phyloP scores from a whole-genome alignment of 1,284 basidiomycete genomes.

The Sporisorium iseilematis-ciliati region DNA sequence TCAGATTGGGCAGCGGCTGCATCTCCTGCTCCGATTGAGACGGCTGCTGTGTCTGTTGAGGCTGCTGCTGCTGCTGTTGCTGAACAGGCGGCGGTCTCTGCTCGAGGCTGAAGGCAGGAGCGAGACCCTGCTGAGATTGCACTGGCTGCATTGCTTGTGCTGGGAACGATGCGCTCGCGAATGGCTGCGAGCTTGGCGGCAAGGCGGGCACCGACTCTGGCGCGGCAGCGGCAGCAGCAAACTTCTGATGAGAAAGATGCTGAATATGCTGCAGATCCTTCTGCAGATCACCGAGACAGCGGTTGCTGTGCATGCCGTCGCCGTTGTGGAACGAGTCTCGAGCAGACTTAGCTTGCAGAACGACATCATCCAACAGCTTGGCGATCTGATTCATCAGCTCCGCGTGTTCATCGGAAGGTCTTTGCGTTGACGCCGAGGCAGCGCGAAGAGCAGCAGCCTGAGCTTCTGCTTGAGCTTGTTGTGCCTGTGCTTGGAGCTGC shows the following conservation, averaged over 20 bases:
- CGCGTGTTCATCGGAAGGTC: slow-evolving; percentile 20
- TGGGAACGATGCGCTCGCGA: slow-evolving; percentile 15
- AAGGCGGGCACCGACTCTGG: slow-evolving; percentile 4
- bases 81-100: slow-evolving; percentile 10
- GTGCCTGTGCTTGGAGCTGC: slow-evolving; percentile 30
- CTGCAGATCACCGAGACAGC: slow-evolving; percentile 58
- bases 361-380: slow-evolving; percentile 54
- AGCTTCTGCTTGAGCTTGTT: slow-evolving; percentile 36
- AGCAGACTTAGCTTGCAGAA: slow-evolving; percentile 55
- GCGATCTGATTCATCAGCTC: slow-evolving; percentile 56
- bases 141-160: slow-evolving; percentile 14
- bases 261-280: slow-evolving; percentile 56
- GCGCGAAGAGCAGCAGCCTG: slow-evolving; percentile 34
- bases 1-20: slow-evolving; percentile 18
- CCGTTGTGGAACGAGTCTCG: slow-evolving; percentile 58
- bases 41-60: slow-evolving; percentile 8
- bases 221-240: slow-evolving; percentile 24
- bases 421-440: slow-evolving; percentile 29
- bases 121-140: slow-evolving; percentile 10
- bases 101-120: slow-evolving; percentile 26
- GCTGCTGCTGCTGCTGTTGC: slow-evolving; percentile 20
- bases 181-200: slow-evolving; percentile 17
- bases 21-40: slow-evolving; percentile 19
- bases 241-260: slow-evolving; percentile 54
- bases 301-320: slow-evolving; percentile 53